phyloP scores from a whole-genome alignment of 78 protist species.

The Anaeramoeba flamelloides region DNA sequence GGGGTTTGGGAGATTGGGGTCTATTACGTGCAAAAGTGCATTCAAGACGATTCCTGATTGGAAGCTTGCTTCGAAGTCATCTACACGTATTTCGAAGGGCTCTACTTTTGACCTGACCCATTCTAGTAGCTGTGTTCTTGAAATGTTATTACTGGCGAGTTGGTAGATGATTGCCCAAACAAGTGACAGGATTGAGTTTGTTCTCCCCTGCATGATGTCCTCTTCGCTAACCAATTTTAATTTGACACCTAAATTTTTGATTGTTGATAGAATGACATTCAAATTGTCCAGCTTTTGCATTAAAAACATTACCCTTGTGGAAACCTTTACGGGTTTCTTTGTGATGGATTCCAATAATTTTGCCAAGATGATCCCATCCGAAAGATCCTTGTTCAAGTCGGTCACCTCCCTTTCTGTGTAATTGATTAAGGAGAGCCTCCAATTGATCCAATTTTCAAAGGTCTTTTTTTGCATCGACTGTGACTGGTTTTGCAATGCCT shows the following conservation, averaged over 20 bases:
- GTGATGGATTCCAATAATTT: not conserved
- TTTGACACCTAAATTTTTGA: not conserved
- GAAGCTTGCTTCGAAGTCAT: not conserved
- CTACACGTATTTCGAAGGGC: not conserved
- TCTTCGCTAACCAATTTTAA: not conserved
- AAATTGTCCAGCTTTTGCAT: not conserved
- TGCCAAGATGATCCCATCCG: not conserved
- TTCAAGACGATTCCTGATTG: not conserved
- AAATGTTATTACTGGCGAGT: not conserved
- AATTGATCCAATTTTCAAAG: not conserved
- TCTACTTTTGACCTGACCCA: not conserved
- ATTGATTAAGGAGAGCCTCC: not conserved
- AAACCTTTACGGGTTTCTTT: not conserved
- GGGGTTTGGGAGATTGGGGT: not conserved
- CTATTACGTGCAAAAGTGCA: not conserved
- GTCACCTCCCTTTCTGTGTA: not conserved
- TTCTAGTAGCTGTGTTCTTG: not conserved
- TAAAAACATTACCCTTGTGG: not conserved
- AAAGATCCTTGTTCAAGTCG: not conserved
- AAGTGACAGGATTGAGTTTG: not conserved
- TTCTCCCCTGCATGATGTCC: not conserved
- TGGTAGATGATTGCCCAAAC: not conserved
- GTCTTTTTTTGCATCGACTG: not conserved
- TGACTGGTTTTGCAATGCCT: too few species aligned
- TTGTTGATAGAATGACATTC: not conserved